phyloP scores from a whole-genome alignment of 2,329 filamentous ascomycete species.

The Scytalidium lignicola region DNA sequence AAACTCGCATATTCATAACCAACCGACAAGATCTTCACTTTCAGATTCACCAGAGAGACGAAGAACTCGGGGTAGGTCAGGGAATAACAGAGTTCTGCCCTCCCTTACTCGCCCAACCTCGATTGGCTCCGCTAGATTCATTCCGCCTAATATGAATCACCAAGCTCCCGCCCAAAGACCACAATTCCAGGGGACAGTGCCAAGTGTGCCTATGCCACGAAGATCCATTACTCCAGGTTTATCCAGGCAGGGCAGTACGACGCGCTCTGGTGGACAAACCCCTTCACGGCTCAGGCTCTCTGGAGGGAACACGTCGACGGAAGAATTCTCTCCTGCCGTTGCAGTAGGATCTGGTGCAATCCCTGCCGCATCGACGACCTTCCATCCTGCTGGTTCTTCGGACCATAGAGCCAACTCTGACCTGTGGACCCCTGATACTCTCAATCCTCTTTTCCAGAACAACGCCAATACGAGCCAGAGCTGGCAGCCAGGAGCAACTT shows the following conservation, averaged over 20 bases:
- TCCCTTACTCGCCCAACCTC: slow-evolving; percentile 15
- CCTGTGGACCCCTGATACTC: background rate
- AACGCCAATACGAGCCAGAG: background rate
- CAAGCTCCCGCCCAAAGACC: slow-evolving; percentile 3
- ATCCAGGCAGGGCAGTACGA: slow-evolving; percentile 2
- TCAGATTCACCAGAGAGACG: slow-evolving; percentile 17
- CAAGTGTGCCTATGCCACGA: background rate
- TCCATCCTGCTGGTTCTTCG: background rate
- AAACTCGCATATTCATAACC: slow-evolving; percentile 5
- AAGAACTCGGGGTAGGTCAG: slow-evolving; percentile 17
- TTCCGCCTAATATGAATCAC: slow-evolving; percentile 4
- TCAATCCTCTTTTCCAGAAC: background rate
- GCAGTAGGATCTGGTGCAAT: slow-evolving; percentile 8
- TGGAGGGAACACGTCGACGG: slow-evolving; percentile 2
- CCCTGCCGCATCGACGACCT: background rate
- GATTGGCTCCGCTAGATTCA: slow-evolving; percentile 16
- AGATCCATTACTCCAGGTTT: slow-evolving; percentile 7
- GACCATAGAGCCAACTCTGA: background rate
- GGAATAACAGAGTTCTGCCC: slow-evolving; percentile 12
- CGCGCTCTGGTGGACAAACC: background rate
- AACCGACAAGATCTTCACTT: slow-evolving; percentile 7
- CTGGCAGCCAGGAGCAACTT: background rate
- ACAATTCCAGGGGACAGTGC: slow-evolving; percentile 1
- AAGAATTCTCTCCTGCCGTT: slow-evolving; percentile 8
- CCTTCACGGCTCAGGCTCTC: background rate